phyloP scores from a whole-genome alignment of 345 rosid species.

The Hypericum perforatum region DNA sequence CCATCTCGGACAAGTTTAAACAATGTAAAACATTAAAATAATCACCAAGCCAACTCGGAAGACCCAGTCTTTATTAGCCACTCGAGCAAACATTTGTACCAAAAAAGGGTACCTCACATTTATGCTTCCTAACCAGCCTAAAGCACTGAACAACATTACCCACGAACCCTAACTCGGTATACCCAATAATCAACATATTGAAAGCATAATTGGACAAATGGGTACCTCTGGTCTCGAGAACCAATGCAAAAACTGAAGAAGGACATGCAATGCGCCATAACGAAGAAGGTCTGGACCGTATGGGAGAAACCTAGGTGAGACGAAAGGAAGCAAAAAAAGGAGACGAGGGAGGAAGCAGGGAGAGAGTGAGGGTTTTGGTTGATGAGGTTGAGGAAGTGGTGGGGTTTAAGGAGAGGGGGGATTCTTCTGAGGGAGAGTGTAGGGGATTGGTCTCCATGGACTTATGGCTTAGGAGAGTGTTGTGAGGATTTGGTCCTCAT shows the following conservation, averaged over 20 bases:
- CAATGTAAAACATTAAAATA: too few relatives aligned
- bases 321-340: slow-evolving; percentile 67
- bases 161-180: slow-evolving; percentile 36
- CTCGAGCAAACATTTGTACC: slow-evolving; percentile 50
- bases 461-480: slow-evolving; percentile 49
- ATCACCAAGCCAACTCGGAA: slow-evolving; percentile 32
- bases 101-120: slow-evolving; percentile 30
- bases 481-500: slow-evolving; percentile 39
- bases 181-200: slow-evolving; percentile 50
- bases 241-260: slow-evolving; percentile 34
- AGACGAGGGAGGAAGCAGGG: slow-evolving; percentile 39
- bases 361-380: slow-evolving; percentile 50
- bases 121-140: slow-evolving; percentile 51
- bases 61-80: slow-evolving; percentile 37
- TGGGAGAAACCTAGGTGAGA: slow-evolving; percentile 45
- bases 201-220: slow-evolving; percentile 24
- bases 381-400: slow-evolving; percentile 48
- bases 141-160: slow-evolving; percentile 68
- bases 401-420: slow-evolving; percentile 38
- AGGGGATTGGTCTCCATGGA: slow-evolving; percentile 22
- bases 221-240: slow-evolving; percentile 34
- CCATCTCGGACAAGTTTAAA: too few relatives aligned
- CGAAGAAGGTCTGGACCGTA: slow-evolving; percentile 44
- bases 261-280: slow-evolving; percentile 53
- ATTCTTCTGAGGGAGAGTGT: slow-evolving; percentile 31